A percentile compares a stretch with the other conserved stretches of the same genome.
phyloP scores from a whole-genome alignment of 805 yeast genomes.

The Kazachstania africana region DNA sequence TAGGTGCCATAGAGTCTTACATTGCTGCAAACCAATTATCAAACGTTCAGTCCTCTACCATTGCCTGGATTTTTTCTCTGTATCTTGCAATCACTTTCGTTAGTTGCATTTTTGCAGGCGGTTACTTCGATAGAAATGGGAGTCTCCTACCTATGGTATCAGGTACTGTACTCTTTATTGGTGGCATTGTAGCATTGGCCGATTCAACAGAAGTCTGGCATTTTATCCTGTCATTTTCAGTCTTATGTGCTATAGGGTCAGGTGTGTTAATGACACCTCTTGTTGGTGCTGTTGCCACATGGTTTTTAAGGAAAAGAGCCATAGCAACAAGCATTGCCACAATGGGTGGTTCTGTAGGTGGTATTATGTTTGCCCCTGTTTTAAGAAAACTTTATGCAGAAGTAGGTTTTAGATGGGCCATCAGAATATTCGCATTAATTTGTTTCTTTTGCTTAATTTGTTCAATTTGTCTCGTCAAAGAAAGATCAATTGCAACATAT shows the following conservation, averaged over 20 bases:
- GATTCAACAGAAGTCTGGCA: constrained; percentile 43
- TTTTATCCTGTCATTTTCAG: constrained; percentile 47
- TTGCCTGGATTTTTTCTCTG: constrained; percentile 60
- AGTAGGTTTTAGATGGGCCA: constrained; percentile 51
- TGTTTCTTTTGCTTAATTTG: constrained; percentile 29
- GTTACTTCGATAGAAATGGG: constrained; percentile 54
- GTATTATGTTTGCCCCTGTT: constrained; percentile 43
- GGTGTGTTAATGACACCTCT: constrained; percentile 52
- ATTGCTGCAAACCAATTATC: constrained; percentile 43
- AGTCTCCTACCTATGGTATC: constrained; percentile 32
- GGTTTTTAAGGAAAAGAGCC: constrained; percentile 52
- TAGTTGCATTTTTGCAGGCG: constrained; percentile 45
- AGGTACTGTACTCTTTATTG: constrained; percentile 36
- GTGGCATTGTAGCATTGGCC: constrained; percentile 50
- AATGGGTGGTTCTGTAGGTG: constrained; percentile 47
- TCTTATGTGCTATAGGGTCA: constrained; percentile 46
- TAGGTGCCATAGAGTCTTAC: constrained; percentile 59
- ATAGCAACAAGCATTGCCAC: constrained; percentile 40
- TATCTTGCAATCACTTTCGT: constrained; percentile 41
- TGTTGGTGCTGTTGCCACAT: constrained; percentile 51
- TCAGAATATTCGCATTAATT: constrained; percentile 40
- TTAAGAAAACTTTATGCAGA: constrained; percentile 36
- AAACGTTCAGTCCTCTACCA: constrained; percentile 35
- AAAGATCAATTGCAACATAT: constrained; percentile 25
- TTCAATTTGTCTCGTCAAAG: constrained; percentile 31